Percentiles rank a stretch among this genome's conserved stretches.
Conservation (phyloP, 2,329 filamentous ascomycete genomes). For the Camptophora hylomeconis region DNA sequence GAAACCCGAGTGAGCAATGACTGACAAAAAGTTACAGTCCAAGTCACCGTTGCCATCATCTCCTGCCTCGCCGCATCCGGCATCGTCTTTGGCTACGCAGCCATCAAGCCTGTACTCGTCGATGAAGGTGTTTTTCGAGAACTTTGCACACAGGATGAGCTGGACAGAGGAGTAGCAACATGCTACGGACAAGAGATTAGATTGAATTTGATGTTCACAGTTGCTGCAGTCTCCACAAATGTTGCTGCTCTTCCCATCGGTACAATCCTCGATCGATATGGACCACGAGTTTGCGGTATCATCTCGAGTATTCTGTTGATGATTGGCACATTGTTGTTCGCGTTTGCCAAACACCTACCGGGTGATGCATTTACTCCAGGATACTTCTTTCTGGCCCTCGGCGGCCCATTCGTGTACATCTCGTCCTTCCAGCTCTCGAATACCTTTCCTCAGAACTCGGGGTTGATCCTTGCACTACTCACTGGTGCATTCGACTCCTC, state of each 20-base stretch:
- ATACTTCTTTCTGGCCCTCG: constrained; percentile 64
- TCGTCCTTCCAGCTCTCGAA: constrained; percentile 76
- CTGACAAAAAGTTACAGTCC: constrained; percentile 35
- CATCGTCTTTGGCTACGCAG: constrained; percentile 72
- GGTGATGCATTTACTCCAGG: constrained; percentile 66
- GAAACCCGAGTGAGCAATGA: background rate
- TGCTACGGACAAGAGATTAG: constrained; percentile 47
- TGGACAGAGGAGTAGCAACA: constrained; percentile 35
- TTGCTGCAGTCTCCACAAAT: constrained; percentile 78
- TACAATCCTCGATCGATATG: constrained; percentile 69
- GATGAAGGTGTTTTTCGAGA: constrained; percentile 58
- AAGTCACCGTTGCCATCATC: constrained; percentile 54
- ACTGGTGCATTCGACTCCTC: constrained; percentile 77
- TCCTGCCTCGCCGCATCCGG: constrained; percentile 70
- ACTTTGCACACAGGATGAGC: constrained; percentile 43
- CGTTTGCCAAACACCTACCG: constrained; percentile 48
- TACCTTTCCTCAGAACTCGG: constrained; percentile 63
- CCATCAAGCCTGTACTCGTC: constrained; percentile 69
- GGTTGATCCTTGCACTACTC: constrained; percentile 65
- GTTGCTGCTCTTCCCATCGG: constrained; percentile 76
- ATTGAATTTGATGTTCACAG: constrained; percentile 85
- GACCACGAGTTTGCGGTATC: constrained; percentile 63
- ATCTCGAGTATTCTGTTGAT: constrained; percentile 57
- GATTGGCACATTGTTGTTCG: constrained; percentile 59
- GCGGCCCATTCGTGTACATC: constrained; percentile 71